Conservation (phyloP, 176 grass and related monocot genomes). For the Musa acuminata region DNA sequence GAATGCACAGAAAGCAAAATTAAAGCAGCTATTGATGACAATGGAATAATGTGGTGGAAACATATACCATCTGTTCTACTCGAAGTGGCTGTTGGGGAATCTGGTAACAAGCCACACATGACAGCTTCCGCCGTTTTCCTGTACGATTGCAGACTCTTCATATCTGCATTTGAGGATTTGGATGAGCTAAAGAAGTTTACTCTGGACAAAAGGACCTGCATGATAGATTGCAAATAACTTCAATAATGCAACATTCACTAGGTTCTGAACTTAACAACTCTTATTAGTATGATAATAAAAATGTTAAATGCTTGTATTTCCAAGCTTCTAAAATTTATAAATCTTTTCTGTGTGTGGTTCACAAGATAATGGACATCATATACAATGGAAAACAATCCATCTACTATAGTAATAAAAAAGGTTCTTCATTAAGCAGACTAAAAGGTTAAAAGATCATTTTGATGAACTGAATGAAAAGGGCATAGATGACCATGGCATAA, state of each 20-base stretch:
- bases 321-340: background rate
- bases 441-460: background rate
- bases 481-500: background rate
- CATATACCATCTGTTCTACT: slow-evolving; percentile 69
- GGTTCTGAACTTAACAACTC: background rate
- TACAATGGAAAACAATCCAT: background rate
- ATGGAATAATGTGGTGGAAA: background rate
- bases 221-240: slow-evolving; percentile 8
- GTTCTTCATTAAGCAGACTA: background rate
- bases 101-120: slow-evolving; percentile 88
- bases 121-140: slow-evolving; percentile 86
- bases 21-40: background rate
- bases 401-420: background rate
- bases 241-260: background rate
- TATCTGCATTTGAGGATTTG: slow-evolving; percentile 78
- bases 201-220: slow-evolving; percentile 88
- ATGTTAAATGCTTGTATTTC: background rate
- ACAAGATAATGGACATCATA: background rate
- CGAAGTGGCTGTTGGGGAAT: slow-evolving; percentile 83
- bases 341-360: background rate
- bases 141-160: slow-evolving; percentile 57
- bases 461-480: background rate
- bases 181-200: slow-evolving; percentile 81
- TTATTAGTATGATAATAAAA: background rate
- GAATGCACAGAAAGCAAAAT: background rate